phyloP scores from a whole-genome alignment of 2,329 filamentous ascomycete species.

The Phaeoacremonium minimum region DNA sequence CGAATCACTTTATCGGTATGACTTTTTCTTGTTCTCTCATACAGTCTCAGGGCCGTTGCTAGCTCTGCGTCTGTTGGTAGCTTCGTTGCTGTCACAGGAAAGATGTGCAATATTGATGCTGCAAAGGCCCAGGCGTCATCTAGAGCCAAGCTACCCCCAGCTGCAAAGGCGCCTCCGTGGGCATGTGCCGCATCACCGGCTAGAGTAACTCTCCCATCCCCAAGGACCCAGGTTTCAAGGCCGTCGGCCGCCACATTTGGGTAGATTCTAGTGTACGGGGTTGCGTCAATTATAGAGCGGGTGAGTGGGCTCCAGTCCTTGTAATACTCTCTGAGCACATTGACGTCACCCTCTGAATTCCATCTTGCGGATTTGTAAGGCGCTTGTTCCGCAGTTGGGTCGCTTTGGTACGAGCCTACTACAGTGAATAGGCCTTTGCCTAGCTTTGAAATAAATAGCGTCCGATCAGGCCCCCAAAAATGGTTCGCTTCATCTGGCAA shows the following conservation, averaged over 20 bases:
- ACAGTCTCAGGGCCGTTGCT: constrained; percentile 26
- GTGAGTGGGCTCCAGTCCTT: constrained; percentile 36
- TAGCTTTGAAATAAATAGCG: constrained; percentile 37
- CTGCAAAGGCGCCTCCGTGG: constrained; percentile 34
- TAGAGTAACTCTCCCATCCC: constrained; percentile 25
- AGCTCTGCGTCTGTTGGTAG: constrained; percentile 14
- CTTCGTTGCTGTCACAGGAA: constrained; percentile 11
- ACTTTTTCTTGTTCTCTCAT: constrained; percentile 34
- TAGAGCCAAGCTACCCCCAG: constrained; percentile 32
- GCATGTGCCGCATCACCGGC: constrained; percentile 35
- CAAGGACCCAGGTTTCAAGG: constrained; percentile 35
- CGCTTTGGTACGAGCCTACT: constrained; percentile 33
- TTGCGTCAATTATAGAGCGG: constrained; percentile 31
- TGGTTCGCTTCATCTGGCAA: constrained; percentile 37
- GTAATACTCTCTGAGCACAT: constrained; percentile 28
- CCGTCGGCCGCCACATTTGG: constrained; percentile 35
- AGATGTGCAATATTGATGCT: constrained; percentile 29
- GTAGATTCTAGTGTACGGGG: constrained; percentile 32
- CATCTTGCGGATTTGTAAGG: constrained; percentile 25
- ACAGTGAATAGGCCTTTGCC: constrained; percentile 35
- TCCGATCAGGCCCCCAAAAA: constrained; percentile 35
- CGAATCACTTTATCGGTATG: constrained; percentile 30
- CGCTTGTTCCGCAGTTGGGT: constrained; percentile 24
- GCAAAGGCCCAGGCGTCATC: constrained; percentile 37
- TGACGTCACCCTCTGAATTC: constrained; percentile 31